Percentiles rank a stretch among this genome's conserved stretches.
phyloP scores from a whole-genome alignment of 2,329 filamentous ascomycete genomes.

The Cladophialophora carrionii region DNA sequence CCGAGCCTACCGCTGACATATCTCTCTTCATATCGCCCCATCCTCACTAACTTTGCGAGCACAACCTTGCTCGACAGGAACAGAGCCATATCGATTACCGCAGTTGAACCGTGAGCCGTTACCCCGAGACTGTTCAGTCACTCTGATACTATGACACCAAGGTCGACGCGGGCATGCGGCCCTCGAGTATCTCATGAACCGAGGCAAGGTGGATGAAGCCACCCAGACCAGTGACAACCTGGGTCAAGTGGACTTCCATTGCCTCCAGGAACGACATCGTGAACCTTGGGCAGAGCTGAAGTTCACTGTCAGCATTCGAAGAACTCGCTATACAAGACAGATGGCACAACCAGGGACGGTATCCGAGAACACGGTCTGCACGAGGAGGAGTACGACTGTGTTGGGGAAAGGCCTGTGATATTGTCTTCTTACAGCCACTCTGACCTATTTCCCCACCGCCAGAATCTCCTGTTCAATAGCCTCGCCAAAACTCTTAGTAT shows the following conservation, averaged over 20 bases:
- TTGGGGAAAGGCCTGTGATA: constrained; percentile 17
- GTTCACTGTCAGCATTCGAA: constrained; percentile 16
- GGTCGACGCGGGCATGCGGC: constrained; percentile 30
- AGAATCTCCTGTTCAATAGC: constrained; percentile 69
- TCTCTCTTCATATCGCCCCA: not conserved
- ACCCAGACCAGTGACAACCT: constrained; percentile 19
- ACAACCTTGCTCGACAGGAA: constrained; percentile 14
- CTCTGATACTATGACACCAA: constrained; percentile 34
- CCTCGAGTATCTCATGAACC: constrained; percentile 25
- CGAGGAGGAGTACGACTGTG: constrained; percentile 13
- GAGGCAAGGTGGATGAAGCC: constrained; percentile 20
- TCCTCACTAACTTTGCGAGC: not conserved
- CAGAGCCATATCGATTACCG: constrained; percentile 13
- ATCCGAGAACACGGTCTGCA: constrained; percentile 16
- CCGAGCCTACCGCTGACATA: not conserved
- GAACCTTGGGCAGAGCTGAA: constrained; percentile 10
- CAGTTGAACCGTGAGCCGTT: constrained; percentile 5
- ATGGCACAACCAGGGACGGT: constrained; percentile 5
- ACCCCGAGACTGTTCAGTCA: constrained; percentile 12
- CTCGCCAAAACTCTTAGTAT: constrained; percentile 88
- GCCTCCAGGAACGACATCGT: constrained; percentile 7
- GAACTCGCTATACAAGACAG: constrained; percentile 14
- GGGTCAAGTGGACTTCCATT: constrained; percentile 20
- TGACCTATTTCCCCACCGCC: constrained; percentile 7
- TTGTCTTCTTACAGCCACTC: not conserved